Evolutionary conservation across 768 basidiomycete species (phyloP).

Genomic region (Lactarius evosmus): DNA sequence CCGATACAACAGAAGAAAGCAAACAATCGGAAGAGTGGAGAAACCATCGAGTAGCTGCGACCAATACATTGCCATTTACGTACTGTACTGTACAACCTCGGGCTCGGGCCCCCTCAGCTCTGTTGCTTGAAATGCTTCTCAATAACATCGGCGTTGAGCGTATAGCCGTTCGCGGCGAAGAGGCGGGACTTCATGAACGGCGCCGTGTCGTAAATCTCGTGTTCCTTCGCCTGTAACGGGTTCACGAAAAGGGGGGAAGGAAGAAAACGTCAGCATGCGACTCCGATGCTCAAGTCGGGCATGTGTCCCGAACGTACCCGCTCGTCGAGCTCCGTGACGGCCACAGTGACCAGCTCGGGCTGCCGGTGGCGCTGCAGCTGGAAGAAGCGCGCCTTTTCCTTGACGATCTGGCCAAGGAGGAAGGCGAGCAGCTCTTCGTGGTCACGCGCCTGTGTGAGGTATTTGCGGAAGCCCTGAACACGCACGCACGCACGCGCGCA

Average conservation of each 20-base stretch:
- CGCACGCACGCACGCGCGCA: too few species aligned
- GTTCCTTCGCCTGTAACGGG: slow-evolving; percentile 96
- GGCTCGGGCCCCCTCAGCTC: slow-evolving; percentile 11
- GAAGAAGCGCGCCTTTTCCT: slow-evolving; percentile 85
- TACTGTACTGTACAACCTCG: not conserved
- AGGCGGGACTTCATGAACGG: slow-evolving; percentile 84
- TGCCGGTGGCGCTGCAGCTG: slow-evolving; percentile 74
- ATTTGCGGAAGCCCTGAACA: slow-evolving; percentile 93
- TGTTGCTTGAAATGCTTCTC: slow-evolving; percentile 65
- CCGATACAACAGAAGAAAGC: not conserved
- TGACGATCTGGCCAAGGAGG: slow-evolving; percentile 89
- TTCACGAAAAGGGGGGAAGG: not conserved
- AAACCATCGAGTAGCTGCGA: not conserved
- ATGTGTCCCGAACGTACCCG: slow-evolving; percentile 51
- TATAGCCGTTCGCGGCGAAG: slow-evolving; percentile 88
- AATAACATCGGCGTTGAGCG: slow-evolving; percentile 56
- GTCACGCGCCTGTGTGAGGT: slow-evolving; percentile 91
- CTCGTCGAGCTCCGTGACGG: slow-evolving; percentile 79
- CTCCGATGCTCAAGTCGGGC: not conserved
- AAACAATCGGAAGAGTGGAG: not conserved
- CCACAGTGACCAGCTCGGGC: slow-evolving; percentile 73
- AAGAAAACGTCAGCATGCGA: not conserved
- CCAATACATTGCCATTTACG: not conserved
- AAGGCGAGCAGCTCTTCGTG: slow-evolving; percentile 95
- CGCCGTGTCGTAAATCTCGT: slow-evolving; percentile 89